These are phyloP conservation scores for Chaetomiaceae sp. DNA, from an alignment of 2,329 filamentous ascomycete genomes.

Conservation along the genomic window DNA sequence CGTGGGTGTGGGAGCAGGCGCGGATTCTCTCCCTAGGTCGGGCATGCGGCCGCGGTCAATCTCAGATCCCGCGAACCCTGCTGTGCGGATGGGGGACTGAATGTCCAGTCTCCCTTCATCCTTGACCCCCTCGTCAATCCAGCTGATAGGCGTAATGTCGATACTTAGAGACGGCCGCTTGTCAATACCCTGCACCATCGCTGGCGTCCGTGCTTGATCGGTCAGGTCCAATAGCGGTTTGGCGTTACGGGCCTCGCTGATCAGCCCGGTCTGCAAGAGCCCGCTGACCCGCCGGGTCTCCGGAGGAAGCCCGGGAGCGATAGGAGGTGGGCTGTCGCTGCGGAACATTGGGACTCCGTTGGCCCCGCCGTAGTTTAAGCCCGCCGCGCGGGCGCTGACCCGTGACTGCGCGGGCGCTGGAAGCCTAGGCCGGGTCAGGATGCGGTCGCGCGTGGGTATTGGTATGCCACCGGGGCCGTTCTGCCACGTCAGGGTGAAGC, in stretches of 20 bases:
- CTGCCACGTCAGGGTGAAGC: slow-evolving; percentile 51
- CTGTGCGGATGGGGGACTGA: slow-evolving; percentile 14
- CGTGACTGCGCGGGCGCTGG: slow-evolving; percentile 64
- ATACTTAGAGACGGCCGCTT: slow-evolving; percentile 22
- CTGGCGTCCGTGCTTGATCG: slow-evolving; percentile 16
- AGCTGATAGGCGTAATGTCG: slow-evolving; percentile 15
- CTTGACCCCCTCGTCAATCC: slow-evolving; percentile 1
- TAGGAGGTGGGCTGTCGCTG: slow-evolving; percentile 34
- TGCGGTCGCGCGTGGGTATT: slow-evolving; percentile 49
- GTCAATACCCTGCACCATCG: slow-evolving; percentile 9
- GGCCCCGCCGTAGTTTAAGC: slow-evolving; percentile 7
- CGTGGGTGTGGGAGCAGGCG: slow-evolving; percentile 1
- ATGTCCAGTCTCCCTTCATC: slow-evolving; percentile 9
- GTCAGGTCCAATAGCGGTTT: slow-evolving; percentile 23
- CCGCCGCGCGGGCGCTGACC: slow-evolving; percentile 38
- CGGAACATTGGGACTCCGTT: slow-evolving; percentile 16
- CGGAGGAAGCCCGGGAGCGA: slow-evolving; percentile 35
- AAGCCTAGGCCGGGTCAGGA: slow-evolving; percentile 62
- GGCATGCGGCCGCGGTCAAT: slow-evolving; percentile 12
- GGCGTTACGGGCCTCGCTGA: slow-evolving; percentile 48
- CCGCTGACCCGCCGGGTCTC: slow-evolving; percentile 45
- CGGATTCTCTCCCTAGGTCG: slow-evolving; percentile 15
- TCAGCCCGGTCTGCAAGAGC: slow-evolving; percentile 38
- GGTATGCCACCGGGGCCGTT: slow-evolving; percentile 15
- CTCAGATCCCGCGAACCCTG: slow-evolving; percentile 11